phyloP scores from a whole-genome alignment of 2,329 filamentous ascomycete genomes.

The Septoria linicola region DNA sequence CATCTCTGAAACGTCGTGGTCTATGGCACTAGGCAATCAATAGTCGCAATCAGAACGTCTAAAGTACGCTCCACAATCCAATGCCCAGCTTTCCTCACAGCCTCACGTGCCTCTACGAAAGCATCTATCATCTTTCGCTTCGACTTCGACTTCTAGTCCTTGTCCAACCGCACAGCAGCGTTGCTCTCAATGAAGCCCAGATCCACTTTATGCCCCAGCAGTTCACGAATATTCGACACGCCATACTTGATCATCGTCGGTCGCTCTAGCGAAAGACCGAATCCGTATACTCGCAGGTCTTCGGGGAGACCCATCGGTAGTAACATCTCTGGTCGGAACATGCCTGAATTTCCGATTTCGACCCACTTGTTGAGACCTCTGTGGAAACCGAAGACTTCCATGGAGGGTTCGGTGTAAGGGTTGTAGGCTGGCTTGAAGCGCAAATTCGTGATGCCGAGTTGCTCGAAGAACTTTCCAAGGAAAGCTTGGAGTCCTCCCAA shows the following conservation, averaged over 20 bases:
- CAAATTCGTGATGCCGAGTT: slow-evolving; percentile 86
- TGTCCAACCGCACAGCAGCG: slow-evolving; percentile 84
- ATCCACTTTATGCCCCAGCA: slow-evolving; percentile 94
- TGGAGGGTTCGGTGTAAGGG: slow-evolving; percentile 89
- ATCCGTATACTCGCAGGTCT: slow-evolving; percentile 91
- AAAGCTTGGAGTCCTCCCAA: slow-evolving; percentile 91
- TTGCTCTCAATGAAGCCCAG: slow-evolving; percentile 88
- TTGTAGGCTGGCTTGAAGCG: slow-evolving; percentile 98
- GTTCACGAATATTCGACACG: slow-evolving; percentile 79
- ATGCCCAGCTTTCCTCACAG: too few relatives aligned
- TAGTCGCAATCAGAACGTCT: too few relatives aligned
- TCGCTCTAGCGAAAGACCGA: slow-evolving; percentile 85
- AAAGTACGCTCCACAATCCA: too few relatives aligned
- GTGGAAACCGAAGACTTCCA: slow-evolving; percentile 98
- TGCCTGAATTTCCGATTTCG: slow-evolving; percentile 96
- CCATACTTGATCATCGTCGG: slow-evolving; percentile 96
- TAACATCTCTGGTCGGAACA: slow-evolving; percentile 98
- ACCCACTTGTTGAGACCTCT: slow-evolving; percentile 85
- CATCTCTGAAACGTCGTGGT: too few relatives aligned
- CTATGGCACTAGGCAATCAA: too few relatives aligned
- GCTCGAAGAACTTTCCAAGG: slow-evolving; percentile 92
- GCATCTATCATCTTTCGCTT: too few relatives aligned
- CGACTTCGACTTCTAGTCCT: slow-evolving; percentile 49
- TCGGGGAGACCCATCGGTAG: slow-evolving; percentile 90
- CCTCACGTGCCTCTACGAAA: too few relatives aligned